Conservation (phyloP, 176 grass and related monocot genomes). For the Rhynchospora breviuscula region DNA sequence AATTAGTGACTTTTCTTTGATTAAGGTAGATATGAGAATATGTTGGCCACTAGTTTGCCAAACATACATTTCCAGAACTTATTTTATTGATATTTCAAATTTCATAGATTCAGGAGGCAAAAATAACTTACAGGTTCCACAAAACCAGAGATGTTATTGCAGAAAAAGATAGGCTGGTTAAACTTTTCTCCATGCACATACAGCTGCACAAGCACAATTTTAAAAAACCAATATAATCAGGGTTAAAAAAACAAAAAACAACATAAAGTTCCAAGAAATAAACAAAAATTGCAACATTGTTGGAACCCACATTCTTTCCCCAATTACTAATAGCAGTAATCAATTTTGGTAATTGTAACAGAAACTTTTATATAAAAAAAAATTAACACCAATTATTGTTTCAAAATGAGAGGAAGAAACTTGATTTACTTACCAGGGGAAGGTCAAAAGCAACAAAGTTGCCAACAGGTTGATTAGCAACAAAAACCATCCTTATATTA, state of each 20-base stretch:
- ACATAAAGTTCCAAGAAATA: neutral
- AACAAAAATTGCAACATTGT: neutral
- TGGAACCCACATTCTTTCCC: neutral
- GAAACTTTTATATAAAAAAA: neutral
- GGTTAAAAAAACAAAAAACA: neutral
- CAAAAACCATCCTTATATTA: conserved; percentile 94
- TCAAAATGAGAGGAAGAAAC: neutral
- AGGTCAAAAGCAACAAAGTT: conserved; percentile 89
- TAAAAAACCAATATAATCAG: conserved; percentile 21
- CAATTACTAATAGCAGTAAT: neutral
- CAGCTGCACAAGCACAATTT: conserved; percentile 39
- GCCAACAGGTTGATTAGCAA: conserved; percentile 69
- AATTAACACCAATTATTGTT: neutral
- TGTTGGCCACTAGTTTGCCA: neutral
- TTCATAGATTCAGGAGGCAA: neutral
- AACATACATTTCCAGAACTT: neutral
- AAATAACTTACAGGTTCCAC: conserved; percentile 81
- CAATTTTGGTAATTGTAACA: neutral
- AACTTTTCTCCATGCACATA: conserved; percentile 88
- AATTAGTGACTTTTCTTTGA: neutral
- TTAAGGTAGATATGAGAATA: neutral
- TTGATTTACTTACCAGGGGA: conserved; percentile 57
- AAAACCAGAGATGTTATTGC: conserved; percentile 91
- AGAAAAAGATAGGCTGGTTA: conserved; percentile 91
- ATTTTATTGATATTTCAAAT: neutral